A percentile compares a stretch with the other conserved stretches of the same genome.
Evolutionary conservation across 371 early-diverging fungal species (phyloP).

Genomic region (Sporodiniella umbellata): DNA sequence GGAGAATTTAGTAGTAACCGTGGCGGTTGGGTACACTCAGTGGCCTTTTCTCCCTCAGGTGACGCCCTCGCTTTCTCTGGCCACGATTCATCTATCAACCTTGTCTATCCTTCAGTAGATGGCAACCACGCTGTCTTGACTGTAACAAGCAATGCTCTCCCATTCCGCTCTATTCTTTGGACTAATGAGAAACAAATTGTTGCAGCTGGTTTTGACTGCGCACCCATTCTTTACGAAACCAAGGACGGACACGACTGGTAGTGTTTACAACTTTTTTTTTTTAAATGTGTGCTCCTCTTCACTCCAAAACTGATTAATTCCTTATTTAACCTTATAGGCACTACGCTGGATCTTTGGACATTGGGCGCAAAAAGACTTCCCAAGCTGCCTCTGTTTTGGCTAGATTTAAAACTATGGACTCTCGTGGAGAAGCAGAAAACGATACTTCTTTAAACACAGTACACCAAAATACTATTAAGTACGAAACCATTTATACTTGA

Average conservation of each 20-base stretch:
- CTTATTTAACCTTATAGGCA: constrained; percentile 41
- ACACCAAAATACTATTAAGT: constrained; percentile 97
- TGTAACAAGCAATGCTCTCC: constrained; percentile 67
- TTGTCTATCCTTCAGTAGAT: constrained; percentile 70
- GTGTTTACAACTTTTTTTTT: not conserved
- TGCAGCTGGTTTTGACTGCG: constrained; percentile 93
- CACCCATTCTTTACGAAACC: constrained; percentile 75
- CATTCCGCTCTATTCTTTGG: constrained; percentile 80
- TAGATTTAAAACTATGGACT: constrained; percentile 93
- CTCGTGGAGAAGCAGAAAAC: constrained; percentile 66
- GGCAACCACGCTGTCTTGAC: constrained; percentile 51
- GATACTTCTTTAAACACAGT: constrained; percentile 76
- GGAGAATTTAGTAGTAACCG: constrained; percentile 80
- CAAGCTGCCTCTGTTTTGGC: constrained; percentile 68
- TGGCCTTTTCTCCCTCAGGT: constrained; percentile 92
- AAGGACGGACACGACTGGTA: constrained; percentile 66
- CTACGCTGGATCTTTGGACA: constrained; percentile 72
- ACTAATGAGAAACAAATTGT: constrained; percentile 73
- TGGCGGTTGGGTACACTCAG: constrained; percentile 93
- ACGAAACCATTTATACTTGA: constrained; percentile 21
- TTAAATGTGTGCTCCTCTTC: too few species aligned
- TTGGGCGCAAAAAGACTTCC: constrained; percentile 58
- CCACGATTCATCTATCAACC: constrained; percentile 83
- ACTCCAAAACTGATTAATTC: too few species aligned
- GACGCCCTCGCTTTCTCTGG: constrained; percentile 85